phyloP scores from a whole-genome alignment of 176 grass and related monocot genomes.

The Carex scoparia region DNA sequence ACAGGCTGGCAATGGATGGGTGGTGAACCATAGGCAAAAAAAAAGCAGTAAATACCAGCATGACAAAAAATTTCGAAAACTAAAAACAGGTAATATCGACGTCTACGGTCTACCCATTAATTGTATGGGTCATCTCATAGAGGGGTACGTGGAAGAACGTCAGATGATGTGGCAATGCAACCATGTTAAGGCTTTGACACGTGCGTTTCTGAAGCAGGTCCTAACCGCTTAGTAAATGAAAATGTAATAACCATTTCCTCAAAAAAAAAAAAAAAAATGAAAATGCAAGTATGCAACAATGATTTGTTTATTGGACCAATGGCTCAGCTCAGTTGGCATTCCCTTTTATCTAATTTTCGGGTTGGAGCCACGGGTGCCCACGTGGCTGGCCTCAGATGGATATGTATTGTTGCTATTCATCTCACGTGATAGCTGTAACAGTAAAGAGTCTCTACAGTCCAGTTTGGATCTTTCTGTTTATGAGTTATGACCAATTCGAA shows the following conservation, averaged over 20 bases:
- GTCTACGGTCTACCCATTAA: background rate
- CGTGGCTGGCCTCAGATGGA: background rate
- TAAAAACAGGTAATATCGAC: background rate
- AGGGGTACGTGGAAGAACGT: background rate
- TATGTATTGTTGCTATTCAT: background rate
- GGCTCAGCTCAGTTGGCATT: background rate
- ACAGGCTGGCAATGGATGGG: background rate
- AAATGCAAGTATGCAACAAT: background rate
- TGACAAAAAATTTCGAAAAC: background rate
- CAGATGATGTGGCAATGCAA: background rate
- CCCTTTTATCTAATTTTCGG: background rate
- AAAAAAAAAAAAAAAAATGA: too few relatives aligned
- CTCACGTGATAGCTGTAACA: background rate
- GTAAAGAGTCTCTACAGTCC: background rate
- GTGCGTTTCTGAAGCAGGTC: background rate
- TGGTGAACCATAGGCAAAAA: background rate
- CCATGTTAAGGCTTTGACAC: background rate
- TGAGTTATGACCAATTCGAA: background rate
- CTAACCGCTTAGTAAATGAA: background rate
- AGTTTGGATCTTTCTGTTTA: background rate
- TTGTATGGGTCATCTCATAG: background rate
- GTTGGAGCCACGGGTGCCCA: background rate
- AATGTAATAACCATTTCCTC: too few relatives aligned
- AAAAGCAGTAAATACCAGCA: too few relatives aligned
- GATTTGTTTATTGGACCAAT: background rate